Conservation (phyloP, 2,329 filamentous ascomycete species). For the Beauveria australis region DNA sequence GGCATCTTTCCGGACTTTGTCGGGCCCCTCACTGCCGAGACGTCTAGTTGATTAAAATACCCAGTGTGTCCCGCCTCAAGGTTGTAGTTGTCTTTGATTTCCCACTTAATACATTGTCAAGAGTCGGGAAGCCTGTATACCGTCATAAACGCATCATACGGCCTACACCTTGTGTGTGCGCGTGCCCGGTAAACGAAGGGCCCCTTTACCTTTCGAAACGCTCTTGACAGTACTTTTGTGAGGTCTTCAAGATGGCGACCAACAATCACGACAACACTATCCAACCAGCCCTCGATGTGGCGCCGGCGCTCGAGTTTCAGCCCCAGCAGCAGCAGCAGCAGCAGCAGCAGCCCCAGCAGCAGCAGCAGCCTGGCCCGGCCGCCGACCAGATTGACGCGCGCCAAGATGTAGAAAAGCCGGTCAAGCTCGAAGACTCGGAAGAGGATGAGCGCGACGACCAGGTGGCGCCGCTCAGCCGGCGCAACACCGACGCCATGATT, state of each 20-base stretch:
- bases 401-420: conserved; percentile 4
- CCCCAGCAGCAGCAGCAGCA: background rate
- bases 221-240: background rate
- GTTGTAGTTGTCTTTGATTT: background rate
- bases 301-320: background rate
- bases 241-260: conserved; percentile 4
- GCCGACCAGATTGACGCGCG: conserved; percentile 7
- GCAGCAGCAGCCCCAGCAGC: background rate
- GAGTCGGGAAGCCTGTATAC: background rate
- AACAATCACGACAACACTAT: background rate
- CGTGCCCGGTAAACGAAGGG: background rate
- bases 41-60: background rate
- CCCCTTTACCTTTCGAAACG: background rate
- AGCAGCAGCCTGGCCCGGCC: background rate
- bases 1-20: background rate
- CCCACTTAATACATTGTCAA: background rate
- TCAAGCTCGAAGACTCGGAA: background rate
- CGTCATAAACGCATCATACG: background rate
- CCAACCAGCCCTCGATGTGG: background rate
- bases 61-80: background rate
- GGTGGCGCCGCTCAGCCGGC: conserved; percentile 4
- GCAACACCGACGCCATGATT: conserved; percentile 17
- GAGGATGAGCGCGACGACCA: background rate
- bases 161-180: background rate
- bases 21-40: background rate